Evolutionary conservation across 176 grass and related monocot species (phyloP).

Genomic region (Phragmites australis): DNA sequence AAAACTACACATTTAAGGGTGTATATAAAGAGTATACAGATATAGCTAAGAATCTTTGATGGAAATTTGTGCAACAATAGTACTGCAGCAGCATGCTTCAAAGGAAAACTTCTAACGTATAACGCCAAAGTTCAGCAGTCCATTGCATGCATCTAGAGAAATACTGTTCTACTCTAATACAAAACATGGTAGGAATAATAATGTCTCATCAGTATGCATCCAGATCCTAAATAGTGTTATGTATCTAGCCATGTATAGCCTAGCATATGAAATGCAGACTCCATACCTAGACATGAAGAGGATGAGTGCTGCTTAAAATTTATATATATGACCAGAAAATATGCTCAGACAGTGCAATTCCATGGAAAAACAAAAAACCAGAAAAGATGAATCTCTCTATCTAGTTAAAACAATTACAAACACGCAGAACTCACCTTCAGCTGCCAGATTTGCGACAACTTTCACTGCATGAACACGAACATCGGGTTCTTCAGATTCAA

Average conservation of each 20-base stretch:
- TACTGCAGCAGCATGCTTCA: background rate
- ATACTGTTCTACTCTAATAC: background rate
- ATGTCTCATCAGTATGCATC: background rate
- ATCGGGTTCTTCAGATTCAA: constrained; percentile 97
- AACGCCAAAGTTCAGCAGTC: background rate
- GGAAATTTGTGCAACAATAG: background rate
- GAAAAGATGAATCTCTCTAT: background rate
- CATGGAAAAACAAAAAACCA: background rate
- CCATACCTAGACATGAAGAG: background rate
- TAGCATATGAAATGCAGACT: background rate
- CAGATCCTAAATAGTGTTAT: background rate
- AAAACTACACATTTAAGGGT: no score
- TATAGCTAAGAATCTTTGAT: background rate
- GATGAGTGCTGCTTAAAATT: constrained; percentile 19
- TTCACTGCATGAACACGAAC: constrained; percentile 98
- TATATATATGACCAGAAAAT: background rate
- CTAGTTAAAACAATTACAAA: constrained; percentile 4
- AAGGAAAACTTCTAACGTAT: constrained; percentile 15
- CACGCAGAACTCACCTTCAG: constrained; percentile 70
- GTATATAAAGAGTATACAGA: background rate
- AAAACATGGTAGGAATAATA: background rate
- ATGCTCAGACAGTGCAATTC: background rate
- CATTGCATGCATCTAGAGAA: constrained; percentile 7
- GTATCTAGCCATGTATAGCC: background rate
- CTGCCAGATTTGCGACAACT: constrained; percentile 97